A percentile compares a stretch with the other conserved stretches of the same genome.
Conservation (phyloP, 208 protist species). For the Leishmania mexicana region DNA sequence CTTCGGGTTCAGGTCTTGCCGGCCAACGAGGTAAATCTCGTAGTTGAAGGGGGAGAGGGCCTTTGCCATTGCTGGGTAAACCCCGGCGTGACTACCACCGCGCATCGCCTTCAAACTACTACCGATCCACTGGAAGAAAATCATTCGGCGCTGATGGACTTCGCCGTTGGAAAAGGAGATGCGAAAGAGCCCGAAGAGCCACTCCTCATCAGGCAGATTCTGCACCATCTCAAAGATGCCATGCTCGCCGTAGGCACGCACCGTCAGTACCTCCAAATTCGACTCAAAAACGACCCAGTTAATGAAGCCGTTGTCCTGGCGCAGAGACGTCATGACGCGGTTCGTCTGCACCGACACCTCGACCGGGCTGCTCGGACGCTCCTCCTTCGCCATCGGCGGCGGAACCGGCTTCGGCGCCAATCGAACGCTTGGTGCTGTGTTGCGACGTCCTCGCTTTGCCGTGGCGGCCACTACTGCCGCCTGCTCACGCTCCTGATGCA, state of each 20-base stretch:
- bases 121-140: constrained; percentile 90
- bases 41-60: constrained; percentile 60
- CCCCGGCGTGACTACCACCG: constrained; percentile 15
- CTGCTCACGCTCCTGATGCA: constrained; percentile 42
- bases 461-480: constrained; percentile 18
- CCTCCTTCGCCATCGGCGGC: constrained; percentile 11
- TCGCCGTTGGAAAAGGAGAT: constrained; percentile 58
- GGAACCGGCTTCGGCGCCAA: constrained; percentile 4
- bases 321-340: constrained; percentile 58
- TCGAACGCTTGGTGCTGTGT: constrained; percentile 16
- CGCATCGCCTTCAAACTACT: constrained; percentile 58
- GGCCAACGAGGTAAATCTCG: constrained; percentile 79
- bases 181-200: constrained; percentile 85
- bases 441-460: constrained; percentile 16
- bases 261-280: constrained; percentile 41
- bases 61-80: constrained; percentile 73
- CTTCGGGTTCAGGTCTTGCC: constrained; percentile 60
- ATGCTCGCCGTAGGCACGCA: constrained; percentile 56
- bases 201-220: constrained; percentile 69
- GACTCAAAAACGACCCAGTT: constrained; percentile 85
- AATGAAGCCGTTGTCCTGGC: constrained; percentile 64
- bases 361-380: constrained; percentile 14
- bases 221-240: constrained; percentile 83
- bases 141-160: constrained; percentile 47
- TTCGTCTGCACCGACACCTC: constrained; percentile 34